A percentile compares a stretch with the other conserved stretches of the same genome.
phyloP scores from a whole-genome alignment of 2,329 filamentous ascomycete species.

The Epicoccum sorghinum region DNA sequence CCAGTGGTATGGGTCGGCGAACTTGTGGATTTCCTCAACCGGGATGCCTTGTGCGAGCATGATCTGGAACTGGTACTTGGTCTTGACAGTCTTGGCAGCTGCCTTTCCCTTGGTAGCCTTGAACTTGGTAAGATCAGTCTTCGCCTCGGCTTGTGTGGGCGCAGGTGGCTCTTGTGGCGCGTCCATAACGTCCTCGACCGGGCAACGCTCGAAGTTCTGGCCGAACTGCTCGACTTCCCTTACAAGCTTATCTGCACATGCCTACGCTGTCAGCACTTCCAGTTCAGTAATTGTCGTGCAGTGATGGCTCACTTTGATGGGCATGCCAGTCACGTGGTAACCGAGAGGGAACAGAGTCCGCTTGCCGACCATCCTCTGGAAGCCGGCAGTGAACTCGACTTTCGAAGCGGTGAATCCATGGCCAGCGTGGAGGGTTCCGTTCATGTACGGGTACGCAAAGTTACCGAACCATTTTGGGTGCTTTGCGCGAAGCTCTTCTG shows the following conservation, averaged over 20 bases:
- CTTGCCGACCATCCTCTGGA: slow-evolving; percentile 89
- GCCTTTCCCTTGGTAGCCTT: slow-evolving; percentile 79
- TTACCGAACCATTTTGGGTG: slow-evolving; percentile 90
- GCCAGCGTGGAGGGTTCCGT: slow-evolving; percentile 74
- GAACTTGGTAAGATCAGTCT: slow-evolving; percentile 90
- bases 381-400: slow-evolving; percentile 88
- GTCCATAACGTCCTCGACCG: slow-evolving; percentile 44
- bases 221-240: slow-evolving; percentile 91
- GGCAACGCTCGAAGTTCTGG: slow-evolving; percentile 78
- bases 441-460: slow-evolving; percentile 66
- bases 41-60: slow-evolving; percentile 92
- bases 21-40: slow-evolving; percentile 86
- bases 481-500: slow-evolving; percentile 77
- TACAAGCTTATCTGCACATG: slow-evolving; percentile 91
- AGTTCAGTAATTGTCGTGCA: background rate
- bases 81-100: slow-evolving; percentile 84
- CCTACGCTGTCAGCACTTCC: slow-evolving; percentile 42
- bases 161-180: slow-evolving; percentile 60
- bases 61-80: slow-evolving; percentile 96
- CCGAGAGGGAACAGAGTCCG: slow-evolving; percentile 86
- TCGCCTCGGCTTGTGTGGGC: slow-evolving; percentile 67
- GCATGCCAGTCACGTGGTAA: slow-evolving; percentile 94
- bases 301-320: slow-evolving; percentile 67
- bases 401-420: slow-evolving; percentile 93
- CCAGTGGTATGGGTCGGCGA: slow-evolving; percentile 91